Conservation (phyloP, 176 grass and related monocot species). For the Panicum miliaceum region DNA sequence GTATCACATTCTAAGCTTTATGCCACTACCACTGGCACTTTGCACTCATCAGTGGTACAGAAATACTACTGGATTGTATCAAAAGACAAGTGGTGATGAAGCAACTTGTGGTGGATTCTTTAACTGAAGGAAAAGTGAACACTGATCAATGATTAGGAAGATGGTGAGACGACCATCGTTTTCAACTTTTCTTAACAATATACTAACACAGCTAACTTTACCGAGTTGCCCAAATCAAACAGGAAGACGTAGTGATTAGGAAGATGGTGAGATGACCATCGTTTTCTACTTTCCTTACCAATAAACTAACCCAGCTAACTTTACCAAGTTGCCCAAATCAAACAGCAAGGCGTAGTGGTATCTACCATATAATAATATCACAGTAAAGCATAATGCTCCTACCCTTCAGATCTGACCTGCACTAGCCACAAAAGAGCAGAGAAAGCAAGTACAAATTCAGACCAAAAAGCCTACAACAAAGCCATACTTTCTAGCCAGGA, state of each 20-base stretch:
- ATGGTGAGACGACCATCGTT: slow-evolving; percentile 61
- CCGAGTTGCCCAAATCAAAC: slow-evolving; percentile 56
- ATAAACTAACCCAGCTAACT: slow-evolving; percentile 48
- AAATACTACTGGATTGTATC: slow-evolving; percentile 38
- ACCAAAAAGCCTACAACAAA: slow-evolving; percentile 36
- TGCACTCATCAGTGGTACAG: slow-evolving; percentile 30
- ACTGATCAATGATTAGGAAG: slow-evolving; percentile 57
- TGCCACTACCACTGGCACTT: slow-evolving; percentile 26
- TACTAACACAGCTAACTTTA: slow-evolving; percentile 49
- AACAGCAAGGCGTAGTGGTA: slow-evolving; percentile 54
- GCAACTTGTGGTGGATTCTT: slow-evolving; percentile 46
- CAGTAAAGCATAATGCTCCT: slow-evolving; percentile 35
- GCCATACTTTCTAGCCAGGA: slow-evolving; percentile 26
- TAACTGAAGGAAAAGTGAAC: slow-evolving; percentile 47
- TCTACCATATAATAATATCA: slow-evolving; percentile 53
- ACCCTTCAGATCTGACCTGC: slow-evolving; percentile 47
- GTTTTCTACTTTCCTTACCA: slow-evolving; percentile 50
- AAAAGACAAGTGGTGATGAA: slow-evolving; percentile 22
- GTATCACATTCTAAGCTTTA: slow-evolving; percentile 30
- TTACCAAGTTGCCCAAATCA: slow-evolving; percentile 61
- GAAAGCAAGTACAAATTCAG: slow-evolving; percentile 50
- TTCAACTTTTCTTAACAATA: slow-evolving; percentile 53
- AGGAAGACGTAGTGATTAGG: slow-evolving; percentile 42
- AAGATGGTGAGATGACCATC: slow-evolving; percentile 54
- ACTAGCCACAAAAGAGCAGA: slow-evolving; percentile 33